Evolutionary conservation across 106 monocot species (phyloP), one percentile per base, ranked within the genome.

Genomic region (Dendrobium officinale): DNA sequence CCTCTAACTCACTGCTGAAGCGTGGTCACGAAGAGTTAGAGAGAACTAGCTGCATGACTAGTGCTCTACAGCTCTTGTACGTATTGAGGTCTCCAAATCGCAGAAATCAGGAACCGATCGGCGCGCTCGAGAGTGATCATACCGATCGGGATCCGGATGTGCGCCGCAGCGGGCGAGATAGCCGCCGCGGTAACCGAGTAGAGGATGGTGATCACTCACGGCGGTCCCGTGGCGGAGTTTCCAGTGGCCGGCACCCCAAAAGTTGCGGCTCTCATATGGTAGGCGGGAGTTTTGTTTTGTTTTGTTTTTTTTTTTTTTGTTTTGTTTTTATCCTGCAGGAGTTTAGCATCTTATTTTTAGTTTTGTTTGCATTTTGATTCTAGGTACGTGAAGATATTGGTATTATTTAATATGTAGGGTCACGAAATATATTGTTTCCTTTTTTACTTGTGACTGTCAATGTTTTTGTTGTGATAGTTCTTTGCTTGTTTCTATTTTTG

Each of bases 61-160:
- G 42, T 74, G 74, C 42, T 27, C 27, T 74, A 16, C 74, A 74
- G 40, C 74, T 74, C 7, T 16, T 74, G 19, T 74, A 43, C 42
- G 19, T 43, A 5, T 74, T 29, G 74, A 74, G 42, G 74, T 43
- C 74, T 43, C 74, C 42, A 74, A 9, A 19, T 74, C 74, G 74
- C 42, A 29, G 74, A 6, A 74, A 5, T 7, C 74, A 74, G 42
- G 19, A 29, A 33, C 43, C 18, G 74, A 15, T 41, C 16, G n/a
- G 18, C 9, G 43, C 3, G 40, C 17, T 17, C 1, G 74, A 43
- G 42, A 43, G 16, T 43, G 42, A 43, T 74, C 29, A 27, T 0
- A 5, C 20, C 10, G 17, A 74, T 43, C 41, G 19, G 42, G 19
- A 74, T 1, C 74, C 19, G 42, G 74, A 74, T 74, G 40, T n/a